Base-by-base conservation (phyloP, 768 basidiomycete genomes). In the Hypholoma fasciculare region DNA sequence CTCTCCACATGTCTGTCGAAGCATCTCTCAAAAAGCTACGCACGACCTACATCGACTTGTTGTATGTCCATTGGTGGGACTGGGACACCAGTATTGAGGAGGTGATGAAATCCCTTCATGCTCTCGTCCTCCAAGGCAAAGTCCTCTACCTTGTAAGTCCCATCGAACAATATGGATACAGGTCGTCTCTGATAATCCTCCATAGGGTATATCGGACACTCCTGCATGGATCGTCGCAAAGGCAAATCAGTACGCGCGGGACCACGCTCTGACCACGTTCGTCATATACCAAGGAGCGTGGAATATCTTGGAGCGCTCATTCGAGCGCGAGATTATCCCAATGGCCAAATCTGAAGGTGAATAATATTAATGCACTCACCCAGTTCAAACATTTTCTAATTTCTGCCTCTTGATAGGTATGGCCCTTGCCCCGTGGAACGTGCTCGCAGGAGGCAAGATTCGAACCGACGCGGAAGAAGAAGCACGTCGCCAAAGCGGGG, bases 251-350 rank as follows among this genome's bases (percentile, higher is more conserved):
- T 84, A 82, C 56, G 81, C 82, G 16, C 70, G 76, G 1, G 69
- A 73, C 34, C 77, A 82, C 39, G 82, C 74, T 0, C 70, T 78
- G 59, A 77, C 79, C 1, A 82, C 78, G 1, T 86, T 85, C 65
- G 72, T 73, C 26, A 70, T 86, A 30, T 86, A 84, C 65, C 83
- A 81, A 69, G 82, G 80, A 6, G 54, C 56, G 4, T 80, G 76
- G 76, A 76, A 72, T 58, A 67, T 78, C 27, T 66, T 80, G 61
- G 58, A 73, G 5, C 73, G 84, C 36, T 76, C 78, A 26, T 71
- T 84, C 47, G 83, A 85, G 65, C 74, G 82, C 9, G 83, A 84
- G 2, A 80, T 83, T 53, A 77, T 85, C 49, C 77, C 78, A 11
- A 79, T 72, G 79, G 76, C 67, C 50, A 71, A 65, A 56, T 71